Evolutionary conservation across 768 basidiomycete genomes (phyloP).

Genomic region (Rhizopogon roseolus): DNA sequence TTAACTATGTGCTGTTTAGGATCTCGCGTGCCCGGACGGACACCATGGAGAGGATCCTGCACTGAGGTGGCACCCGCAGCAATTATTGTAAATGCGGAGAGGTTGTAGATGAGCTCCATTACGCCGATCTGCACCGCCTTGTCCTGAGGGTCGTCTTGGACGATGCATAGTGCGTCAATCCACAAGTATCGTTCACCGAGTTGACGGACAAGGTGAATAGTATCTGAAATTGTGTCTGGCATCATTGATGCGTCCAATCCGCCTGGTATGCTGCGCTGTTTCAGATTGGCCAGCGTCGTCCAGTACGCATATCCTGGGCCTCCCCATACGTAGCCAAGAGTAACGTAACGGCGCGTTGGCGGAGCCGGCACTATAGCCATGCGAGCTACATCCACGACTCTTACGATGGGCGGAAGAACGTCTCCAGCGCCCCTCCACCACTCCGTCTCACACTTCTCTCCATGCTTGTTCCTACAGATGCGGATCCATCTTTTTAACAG

Average conservation of each 20-base stretch:
- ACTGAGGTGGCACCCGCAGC: constrained; percentile 3
- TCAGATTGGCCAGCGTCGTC: background rate
- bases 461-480: background rate
- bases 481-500: constrained; percentile 1
- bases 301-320: background rate
- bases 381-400: background rate
- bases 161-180: constrained; percentile 3
- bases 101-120: constrained; percentile 1
- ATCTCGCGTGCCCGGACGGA: constrained; percentile 5
- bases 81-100: background rate
- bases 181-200: constrained; percentile 3
- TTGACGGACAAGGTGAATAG: background rate
- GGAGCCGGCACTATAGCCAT: background rate
- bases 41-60: constrained; percentile 7
- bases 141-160: background rate
- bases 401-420: background rate
- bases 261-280: background rate
- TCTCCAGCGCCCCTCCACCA: background rate
- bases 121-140: background rate
- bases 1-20: constrained; percentile 9
- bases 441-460: background rate
- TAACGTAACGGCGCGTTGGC: background rate
- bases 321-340: constrained; percentile 3
- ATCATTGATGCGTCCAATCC: background rate
- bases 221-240: background rate